Evolutionary conservation across 2,329 filamentous ascomycete species (phyloP), one percentile per base, ranked within the genome.

Genomic region (Apiospora aurea): DNA sequence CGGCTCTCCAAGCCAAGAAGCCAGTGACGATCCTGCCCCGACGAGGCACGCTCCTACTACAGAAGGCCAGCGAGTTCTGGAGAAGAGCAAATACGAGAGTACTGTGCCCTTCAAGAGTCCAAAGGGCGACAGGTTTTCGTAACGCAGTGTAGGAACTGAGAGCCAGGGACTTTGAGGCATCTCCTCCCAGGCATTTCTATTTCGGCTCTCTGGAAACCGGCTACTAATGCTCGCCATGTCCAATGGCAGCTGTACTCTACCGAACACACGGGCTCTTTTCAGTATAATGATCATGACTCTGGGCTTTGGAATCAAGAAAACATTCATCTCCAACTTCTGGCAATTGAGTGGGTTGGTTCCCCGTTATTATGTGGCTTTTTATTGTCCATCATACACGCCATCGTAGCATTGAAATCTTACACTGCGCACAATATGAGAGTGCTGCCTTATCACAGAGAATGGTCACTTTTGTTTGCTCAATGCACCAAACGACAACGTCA

Each of bases 71-170:
- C 86, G 88, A 75, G 85, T 93, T 38, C 78, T 85, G 47, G 93
- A 95, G 82, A 97, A 94, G 87, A 93, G 94, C 81, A 97, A 97
- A 84, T 98, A 97, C 82, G 95, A 98, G 84, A 92, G 93, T 44
- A 86, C 85, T 70, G 87, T 89, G 76, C 93, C 95, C 71, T 98
- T 92, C 82, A 86, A 89, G 77, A 93, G 92, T 83, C 89, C 87
- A 73, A 97, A 94, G 81, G 96, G 96, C 4, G 95, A 98, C 84
- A 88, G 96, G 46, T 97, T 99, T 79, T 89, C 93, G 53, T 89
- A 81, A 81, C n/a, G 24, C 21, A 13, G 10, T n/a, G 34, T 41
- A n/a, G 34, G 57, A 6, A 4, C 10, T n/a, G 34, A 41, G 34
- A 18, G 34, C 34, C 34, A 21, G 57, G 18, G 10, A 41, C 57